Conservation (phyloP, 352 stramenopile species). For the Aphanomyces cochlioides region DNA sequence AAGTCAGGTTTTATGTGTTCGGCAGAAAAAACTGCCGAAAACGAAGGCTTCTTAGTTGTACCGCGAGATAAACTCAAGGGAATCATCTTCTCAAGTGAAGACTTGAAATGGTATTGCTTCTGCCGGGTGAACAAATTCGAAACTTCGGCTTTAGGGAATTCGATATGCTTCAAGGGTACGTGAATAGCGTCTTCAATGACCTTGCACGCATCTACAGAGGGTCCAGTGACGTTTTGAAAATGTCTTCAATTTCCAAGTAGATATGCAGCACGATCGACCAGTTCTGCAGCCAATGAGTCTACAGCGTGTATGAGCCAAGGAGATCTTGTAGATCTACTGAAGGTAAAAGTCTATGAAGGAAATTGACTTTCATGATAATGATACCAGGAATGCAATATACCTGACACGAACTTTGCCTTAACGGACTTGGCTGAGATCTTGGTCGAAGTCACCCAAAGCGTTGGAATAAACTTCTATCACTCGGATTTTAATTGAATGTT, state of each 20-base stretch:
- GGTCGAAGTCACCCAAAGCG: constrained; percentile 18
- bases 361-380: too few relatives aligned
- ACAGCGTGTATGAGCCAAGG: constrained; percentile 49
- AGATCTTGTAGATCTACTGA: constrained; percentile 55
- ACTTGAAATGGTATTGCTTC: constrained; percentile 23
- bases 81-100: constrained; percentile 22
- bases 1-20: constrained; percentile 61
- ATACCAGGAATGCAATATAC: constrained; percentile 49
- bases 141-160: constrained; percentile 39
- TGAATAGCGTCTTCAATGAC: constrained; percentile 65
- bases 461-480: neutral
- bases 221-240: constrained; percentile 32
- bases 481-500: neutral
- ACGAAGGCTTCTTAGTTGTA: constrained; percentile 46
- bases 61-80: constrained; percentile 13
- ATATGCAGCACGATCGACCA: constrained; percentile 38
- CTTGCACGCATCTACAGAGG: constrained; percentile 69
- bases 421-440: constrained; percentile 48
- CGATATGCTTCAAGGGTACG: constrained; percentile 69
- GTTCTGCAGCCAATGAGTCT: constrained; percentile 23
- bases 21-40: constrained; percentile 48
- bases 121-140: neutral
- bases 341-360: constrained; percentile 22
- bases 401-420: constrained; percentile 45
- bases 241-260: neutral